Conservation (phyloP, 1,139 yeast species). For the Hemisphaericaspora xylofermentans region DNA sequence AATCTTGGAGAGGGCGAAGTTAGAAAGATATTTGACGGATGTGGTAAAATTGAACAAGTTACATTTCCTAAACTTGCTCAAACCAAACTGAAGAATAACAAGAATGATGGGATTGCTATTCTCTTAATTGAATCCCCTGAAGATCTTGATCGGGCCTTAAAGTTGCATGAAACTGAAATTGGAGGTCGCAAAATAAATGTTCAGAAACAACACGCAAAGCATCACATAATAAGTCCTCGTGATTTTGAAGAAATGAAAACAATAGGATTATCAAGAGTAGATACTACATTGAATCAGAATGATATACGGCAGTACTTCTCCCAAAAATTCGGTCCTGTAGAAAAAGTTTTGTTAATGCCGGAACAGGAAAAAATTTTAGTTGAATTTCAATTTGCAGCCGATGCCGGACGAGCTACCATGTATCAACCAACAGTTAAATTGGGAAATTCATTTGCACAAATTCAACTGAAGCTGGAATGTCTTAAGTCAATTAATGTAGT, state of each 20-base stretch:
- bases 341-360: constrained; percentile 47
- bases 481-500: not conserved
- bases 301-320: constrained; percentile 38
- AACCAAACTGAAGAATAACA: constrained; percentile 24
- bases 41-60: constrained; percentile 47
- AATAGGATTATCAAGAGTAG: constrained; percentile 45
- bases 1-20: constrained; percentile 32
- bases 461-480: constrained; percentile 3
- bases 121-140: constrained; percentile 40
- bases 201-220: constrained; percentile 29
- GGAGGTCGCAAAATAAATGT: constrained; percentile 47
- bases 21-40: constrained; percentile 22
- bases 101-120: constrained; percentile 60
- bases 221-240: constrained; percentile 19
- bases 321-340: constrained; percentile 35
- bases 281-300: constrained; percentile 44
- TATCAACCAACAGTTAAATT: constrained; percentile 7
- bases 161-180: constrained; percentile 33
- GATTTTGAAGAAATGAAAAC: constrained; percentile 32
- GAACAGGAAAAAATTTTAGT: constrained; percentile 53
- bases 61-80: constrained; percentile 43
- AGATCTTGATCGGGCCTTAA: constrained; percentile 43
- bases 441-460: constrained; percentile 7
- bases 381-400: constrained; percentile 44
- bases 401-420: constrained; percentile 60